Base-by-base conservation (phyloP, 2,329 filamentous ascomycete genomes). In the Colletotrichum destructivum region DNA sequence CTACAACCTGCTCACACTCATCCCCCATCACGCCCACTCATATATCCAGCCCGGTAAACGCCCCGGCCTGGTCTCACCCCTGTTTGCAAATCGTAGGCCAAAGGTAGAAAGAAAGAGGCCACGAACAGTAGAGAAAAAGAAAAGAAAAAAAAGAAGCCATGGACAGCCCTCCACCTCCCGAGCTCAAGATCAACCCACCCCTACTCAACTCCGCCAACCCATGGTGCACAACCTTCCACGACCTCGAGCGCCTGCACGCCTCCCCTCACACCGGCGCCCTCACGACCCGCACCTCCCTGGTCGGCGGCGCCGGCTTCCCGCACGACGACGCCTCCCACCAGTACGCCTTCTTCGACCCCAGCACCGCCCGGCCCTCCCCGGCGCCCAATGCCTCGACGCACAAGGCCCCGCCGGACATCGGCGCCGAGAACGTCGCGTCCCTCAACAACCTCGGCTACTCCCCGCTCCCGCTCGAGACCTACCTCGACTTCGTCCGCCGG, bases 391-490 rank as follows among this genome's bases (percentile, higher is more conserved):
- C 74, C 42, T 49, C 78, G 59, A 54, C 75, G 11, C 78, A 81
- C 31, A 71, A 79, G 23, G 54, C 72, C 42, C 62, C 72, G 15
- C 69, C 59, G 57, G 40, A 60, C 51, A 47, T 56, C 18, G 66
- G 72, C 35, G 51, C 76, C 3, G 77, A 79, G 59, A 40, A 63
- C 59, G 82, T 76, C 49, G 86, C 85, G 2, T 89, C 86, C 64
- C 78, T 95, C 63, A 95, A 96, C 78, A 94, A 89, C 0, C 84
- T 94, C 2, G 93, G 93, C 5, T 96, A 95, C 80, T 93, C 90
- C 73, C 93, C 93, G 0, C 80, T 90, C 18, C 81, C 87, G 0
- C 84, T 95, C 0, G 76, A 82, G 12, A 80, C 82, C 15, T 95
- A 94, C 71, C 83, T 95, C 0, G 74, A 73, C 1, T 89, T 88